Conservation (phyloP, 2,329 filamentous ascomycete species). For the Botrytis sinoallii region DNA sequence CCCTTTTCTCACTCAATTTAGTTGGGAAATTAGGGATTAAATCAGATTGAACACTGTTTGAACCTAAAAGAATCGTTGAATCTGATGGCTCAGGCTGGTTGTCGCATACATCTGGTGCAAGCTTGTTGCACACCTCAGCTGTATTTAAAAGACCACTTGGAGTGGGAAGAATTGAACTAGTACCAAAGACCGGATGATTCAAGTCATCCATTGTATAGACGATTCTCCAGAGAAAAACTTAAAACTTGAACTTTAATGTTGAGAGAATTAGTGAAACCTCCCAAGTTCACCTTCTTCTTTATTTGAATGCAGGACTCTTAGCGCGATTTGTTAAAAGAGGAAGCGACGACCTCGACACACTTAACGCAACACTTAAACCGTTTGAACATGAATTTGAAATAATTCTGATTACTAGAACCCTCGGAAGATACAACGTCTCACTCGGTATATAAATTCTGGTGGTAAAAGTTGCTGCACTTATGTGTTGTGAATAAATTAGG, state of each 20-base stretch:
- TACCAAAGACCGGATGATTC: not conserved
- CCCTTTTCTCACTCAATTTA: not conserved
- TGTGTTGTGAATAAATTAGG: not conserved
- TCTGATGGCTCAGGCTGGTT: not conserved
- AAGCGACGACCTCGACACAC: not conserved
- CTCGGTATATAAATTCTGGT: not conserved
- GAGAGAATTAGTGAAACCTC: not conserved
- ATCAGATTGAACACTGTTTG: not conserved
- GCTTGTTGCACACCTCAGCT: not conserved
- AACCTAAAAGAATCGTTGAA: not conserved
- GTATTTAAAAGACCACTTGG: not conserved
- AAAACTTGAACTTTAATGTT: not conserved
- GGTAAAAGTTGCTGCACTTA: not conserved
- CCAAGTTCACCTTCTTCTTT: not conserved
- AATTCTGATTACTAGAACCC: too few relatives aligned
- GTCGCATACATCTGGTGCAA: not conserved
- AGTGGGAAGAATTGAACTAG: not conserved
- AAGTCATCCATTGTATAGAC: not conserved
- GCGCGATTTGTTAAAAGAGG: not conserved
- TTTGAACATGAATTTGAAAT: too few relatives aligned
- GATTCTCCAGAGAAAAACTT: not conserved
- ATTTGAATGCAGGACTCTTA: not conserved
- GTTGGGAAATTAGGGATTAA: not conserved
- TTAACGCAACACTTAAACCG: not conserved
- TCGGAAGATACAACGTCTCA: rapidly evolving